These are phyloP conservation scores for Atkinsonella hypoxylon DNA, from an alignment of 2,329 filamentous ascomycete genomes.

Conservation along the genomic window DNA sequence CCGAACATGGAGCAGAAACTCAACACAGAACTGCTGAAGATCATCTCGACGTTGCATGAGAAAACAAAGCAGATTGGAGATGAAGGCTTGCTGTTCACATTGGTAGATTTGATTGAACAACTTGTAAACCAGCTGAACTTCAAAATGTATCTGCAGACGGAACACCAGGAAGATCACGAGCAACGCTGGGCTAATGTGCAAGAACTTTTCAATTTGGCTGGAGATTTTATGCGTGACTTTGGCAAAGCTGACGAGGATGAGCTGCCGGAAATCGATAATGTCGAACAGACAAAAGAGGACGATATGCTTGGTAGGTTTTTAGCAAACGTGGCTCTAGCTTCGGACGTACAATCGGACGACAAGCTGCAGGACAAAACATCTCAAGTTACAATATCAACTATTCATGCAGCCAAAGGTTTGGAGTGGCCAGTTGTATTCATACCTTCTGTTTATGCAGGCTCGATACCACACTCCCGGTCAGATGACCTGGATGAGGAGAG, in stretches of 20 bases:
- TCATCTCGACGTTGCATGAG: slow-evolving; percentile 23
- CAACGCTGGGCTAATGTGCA: slow-evolving; percentile 79
- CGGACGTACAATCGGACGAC: slow-evolving; percentile 58
- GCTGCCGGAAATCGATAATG: slow-evolving; percentile 56
- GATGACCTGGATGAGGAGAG: slow-evolving; percentile 84
- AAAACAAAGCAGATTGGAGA: slow-evolving; percentile 17
- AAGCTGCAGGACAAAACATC: slow-evolving; percentile 42
- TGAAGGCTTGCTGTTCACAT: slow-evolving; percentile 16
- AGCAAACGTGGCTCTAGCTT: slow-evolving; percentile 80
- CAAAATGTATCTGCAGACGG: slow-evolving; percentile 58
- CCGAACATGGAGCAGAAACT: slow-evolving; percentile 41
- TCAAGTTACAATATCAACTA: slow-evolving; percentile 83
- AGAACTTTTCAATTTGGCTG: slow-evolving; percentile 71
- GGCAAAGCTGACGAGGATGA: slow-evolving; percentile 37
- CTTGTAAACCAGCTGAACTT: slow-evolving; percentile 57
- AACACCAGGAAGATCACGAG: slow-evolving; percentile 64
- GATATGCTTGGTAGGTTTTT: slow-evolving; percentile 63
- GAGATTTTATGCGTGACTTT: slow-evolving; percentile 48
- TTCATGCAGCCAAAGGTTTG: slow-evolving; percentile 88
- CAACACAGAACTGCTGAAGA: slow-evolving; percentile 35
- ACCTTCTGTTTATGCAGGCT: slow-evolving; percentile 78
- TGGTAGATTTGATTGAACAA: slow-evolving; percentile 39
- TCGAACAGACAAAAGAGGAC: slow-evolving; percentile 56
- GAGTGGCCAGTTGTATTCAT: slow-evolving; percentile 97
- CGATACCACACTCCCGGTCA: slow-evolving; percentile 76